Evolutionary conservation across 2,329 filamentous ascomycete species (phyloP).

Genomic region (Aspergillus caelatus): DNA sequence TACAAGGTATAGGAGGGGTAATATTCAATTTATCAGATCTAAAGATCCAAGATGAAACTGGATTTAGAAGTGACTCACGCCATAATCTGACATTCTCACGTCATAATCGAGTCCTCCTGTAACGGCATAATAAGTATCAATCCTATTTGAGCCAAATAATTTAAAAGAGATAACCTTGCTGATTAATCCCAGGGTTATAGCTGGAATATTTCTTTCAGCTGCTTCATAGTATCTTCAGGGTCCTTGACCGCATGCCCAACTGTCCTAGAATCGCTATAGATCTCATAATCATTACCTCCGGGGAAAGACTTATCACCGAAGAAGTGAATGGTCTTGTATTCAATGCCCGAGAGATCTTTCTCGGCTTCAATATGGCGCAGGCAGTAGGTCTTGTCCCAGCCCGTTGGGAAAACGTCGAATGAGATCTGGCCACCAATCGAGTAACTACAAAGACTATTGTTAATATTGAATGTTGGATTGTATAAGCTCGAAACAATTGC

Average conservation of each 20-base stretch:
- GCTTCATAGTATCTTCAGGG: conserved; percentile 78
- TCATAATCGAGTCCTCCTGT: neutral
- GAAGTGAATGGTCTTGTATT: conserved; percentile 91
- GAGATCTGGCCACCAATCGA: conserved; percentile 97
- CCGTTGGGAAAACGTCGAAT: conserved; percentile 94
- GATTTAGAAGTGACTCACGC: no score
- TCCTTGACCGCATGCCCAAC: conserved; percentile 80
- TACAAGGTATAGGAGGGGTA: no score
- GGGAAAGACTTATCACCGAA: conserved; percentile 93
- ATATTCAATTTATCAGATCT: no score
- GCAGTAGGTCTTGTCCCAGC: conserved; percentile 99
- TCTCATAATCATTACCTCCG: conserved; percentile 96
- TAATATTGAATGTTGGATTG: neutral
- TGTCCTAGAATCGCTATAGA: conserved; percentile 79
- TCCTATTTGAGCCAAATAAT: neutral
- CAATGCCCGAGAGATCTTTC: conserved; percentile 62
- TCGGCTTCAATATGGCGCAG: conserved; percentile 83
- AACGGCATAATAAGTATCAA: neutral
- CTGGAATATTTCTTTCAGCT: conserved; percentile 80
- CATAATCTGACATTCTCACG: neutral
- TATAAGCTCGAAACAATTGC: neutral
- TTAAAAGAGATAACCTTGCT: neutral
- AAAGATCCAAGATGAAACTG: no score
- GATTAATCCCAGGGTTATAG: conserved; percentile 46
- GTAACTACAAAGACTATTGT: conserved; percentile 58